Percentiles rank a stretch among this genome's conserved stretches.
These are phyloP conservation scores for Nitzschia sp. DNA, from an alignment of 108 stramenopile species.

Conservation along the genomic window DNA sequence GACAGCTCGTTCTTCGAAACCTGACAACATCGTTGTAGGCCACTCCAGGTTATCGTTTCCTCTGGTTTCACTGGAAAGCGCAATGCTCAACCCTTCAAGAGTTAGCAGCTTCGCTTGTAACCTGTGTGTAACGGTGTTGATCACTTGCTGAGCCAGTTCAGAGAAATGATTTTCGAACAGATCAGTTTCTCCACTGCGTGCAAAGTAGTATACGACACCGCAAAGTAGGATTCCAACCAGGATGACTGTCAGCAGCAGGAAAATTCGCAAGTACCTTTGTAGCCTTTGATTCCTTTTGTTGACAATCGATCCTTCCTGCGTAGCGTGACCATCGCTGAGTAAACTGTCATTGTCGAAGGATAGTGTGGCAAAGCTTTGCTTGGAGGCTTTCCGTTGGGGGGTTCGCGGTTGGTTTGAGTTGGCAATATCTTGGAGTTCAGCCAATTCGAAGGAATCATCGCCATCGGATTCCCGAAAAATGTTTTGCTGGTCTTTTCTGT, in stretches of 20 bases:
- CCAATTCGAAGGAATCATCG: no score
- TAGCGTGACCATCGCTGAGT: constrained; percentile 1
- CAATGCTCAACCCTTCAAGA: constrained; percentile 4
- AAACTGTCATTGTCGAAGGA: constrained; percentile 6
- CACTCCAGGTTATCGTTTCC: neutral
- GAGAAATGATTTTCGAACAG: neutral
- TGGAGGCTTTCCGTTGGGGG: no score
- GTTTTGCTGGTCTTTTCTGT: no score
- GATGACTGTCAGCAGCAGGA: neutral
- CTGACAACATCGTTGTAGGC: neutral
- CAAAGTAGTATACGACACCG: constrained; percentile 3
- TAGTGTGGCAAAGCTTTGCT: neutral
- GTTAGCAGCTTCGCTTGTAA: neutral
- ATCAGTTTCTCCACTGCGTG: neutral
- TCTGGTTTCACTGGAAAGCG: neutral
- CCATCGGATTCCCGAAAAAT: no score
- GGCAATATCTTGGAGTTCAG: no score
- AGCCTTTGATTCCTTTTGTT: neutral
- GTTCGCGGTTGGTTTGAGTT: no score
- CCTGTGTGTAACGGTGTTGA: neutral
- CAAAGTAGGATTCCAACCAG: constrained; percentile 7
- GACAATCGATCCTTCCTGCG: neutral
- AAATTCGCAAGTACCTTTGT: neutral
- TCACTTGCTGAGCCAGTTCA: neutral
- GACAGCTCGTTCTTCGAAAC: neutral